phyloP scores from a whole-genome alignment of 2,329 filamentous ascomycete genomes.

The Colletotrichum ledebouriae region DNA sequence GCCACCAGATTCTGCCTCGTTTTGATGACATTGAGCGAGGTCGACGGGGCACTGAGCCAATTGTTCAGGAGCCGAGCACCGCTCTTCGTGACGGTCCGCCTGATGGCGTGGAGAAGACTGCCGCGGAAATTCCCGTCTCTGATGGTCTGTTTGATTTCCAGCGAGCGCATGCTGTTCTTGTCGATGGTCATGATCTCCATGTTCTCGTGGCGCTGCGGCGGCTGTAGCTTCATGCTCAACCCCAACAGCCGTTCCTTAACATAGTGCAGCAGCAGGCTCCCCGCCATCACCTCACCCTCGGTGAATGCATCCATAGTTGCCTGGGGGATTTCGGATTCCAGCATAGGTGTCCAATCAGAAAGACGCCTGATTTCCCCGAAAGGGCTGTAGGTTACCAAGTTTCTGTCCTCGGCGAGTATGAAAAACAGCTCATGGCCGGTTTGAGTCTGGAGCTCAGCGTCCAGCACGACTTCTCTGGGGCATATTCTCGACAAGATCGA shows the following conservation, averaged over 20 bases:
- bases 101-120: constrained; percentile 89
- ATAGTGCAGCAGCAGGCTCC: constrained; percentile 86
- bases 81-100: constrained; percentile 91
- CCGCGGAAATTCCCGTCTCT: constrained; percentile 84
- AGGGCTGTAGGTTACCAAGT: constrained; percentile 80
- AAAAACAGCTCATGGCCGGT: constrained; percentile 73
- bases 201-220: constrained; percentile 80
- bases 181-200: constrained; percentile 91
- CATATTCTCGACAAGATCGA: constrained; percentile 86
- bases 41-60: constrained; percentile 91
- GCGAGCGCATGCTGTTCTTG: constrained; percentile 87
- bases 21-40: constrained; percentile 84
- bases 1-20: constrained; percentile 85
- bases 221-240: constrained; percentile 83
- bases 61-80: constrained; percentile 87
- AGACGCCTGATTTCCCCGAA: constrained; percentile 62
- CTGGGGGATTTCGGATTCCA: constrained; percentile 78
- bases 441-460: constrained; percentile 71
- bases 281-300: constrained; percentile 78
- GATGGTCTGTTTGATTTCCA: constrained; percentile 91
- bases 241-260: constrained; percentile 84
- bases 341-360: constrained; percentile 79
- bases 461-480: constrained; percentile 87
- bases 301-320: constrained; percentile 71
- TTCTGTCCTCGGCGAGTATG: constrained; percentile 80